Conservation (phyloP, 257 asterid species). For the Parsonsia alboflavescens region DNA sequence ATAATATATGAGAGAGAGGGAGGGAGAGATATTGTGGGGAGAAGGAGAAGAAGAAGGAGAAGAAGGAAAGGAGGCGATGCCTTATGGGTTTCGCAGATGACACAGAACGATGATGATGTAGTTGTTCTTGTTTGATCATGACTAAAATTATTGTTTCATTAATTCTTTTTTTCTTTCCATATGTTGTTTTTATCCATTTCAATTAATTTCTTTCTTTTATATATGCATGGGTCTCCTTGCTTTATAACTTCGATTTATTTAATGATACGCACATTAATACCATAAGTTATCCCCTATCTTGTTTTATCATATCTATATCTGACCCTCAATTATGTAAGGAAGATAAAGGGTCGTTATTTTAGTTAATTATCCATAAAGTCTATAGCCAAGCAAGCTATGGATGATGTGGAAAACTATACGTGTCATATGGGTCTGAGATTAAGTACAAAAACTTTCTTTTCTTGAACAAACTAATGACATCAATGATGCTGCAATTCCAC, state of each 20-base stretch:
- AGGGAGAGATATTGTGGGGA: not conserved
- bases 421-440: not conserved
- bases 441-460: not conserved
- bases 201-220: not conserved
- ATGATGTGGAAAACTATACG: not conserved
- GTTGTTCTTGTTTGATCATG: not conserved
- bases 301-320: too few species aligned
- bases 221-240: conserved; percentile 12
- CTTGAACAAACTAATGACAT: not conserved
- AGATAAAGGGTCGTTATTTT: conserved; percentile 18
- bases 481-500: conserved; percentile 10
- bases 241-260: too few species aligned
- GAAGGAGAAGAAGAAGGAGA: not conserved
- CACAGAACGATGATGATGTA: not conserved
- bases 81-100: too few species aligned
- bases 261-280: not conserved
- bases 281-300: not conserved
- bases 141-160: conserved; percentile 4
- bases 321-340: not conserved
- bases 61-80: not conserved
- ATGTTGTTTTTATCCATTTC: conserved; percentile 5
- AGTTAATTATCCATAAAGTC: conserved; percentile 14
- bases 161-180: too few species aligned
- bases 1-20: conserved; percentile 20
- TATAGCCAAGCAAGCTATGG: too few species aligned